Conservation (phyloP, 441 rosid species). For the Dalechampia spathulata region DNA sequence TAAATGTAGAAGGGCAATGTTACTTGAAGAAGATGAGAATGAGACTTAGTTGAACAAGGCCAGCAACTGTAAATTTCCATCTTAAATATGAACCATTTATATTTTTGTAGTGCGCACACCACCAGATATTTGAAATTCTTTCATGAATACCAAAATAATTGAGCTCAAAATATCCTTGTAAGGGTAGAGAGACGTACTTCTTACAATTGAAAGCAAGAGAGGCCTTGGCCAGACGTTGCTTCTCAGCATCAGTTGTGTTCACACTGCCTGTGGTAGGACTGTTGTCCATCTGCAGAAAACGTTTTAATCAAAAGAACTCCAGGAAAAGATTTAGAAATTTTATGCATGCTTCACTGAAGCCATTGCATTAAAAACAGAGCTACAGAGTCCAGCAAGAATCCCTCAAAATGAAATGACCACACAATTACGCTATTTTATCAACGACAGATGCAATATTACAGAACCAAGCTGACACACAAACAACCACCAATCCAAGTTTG, state of each 20-base stretch:
- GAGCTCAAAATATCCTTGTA: background rate
- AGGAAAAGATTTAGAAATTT: slow-evolving; percentile 7
- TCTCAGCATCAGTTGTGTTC: slow-evolving; percentile 68
- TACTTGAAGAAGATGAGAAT: background rate
- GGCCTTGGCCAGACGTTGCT: slow-evolving; percentile 76
- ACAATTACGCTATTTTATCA: background rate
- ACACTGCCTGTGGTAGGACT: slow-evolving; percentile 99
- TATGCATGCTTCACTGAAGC: background rate
- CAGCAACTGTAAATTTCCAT: background rate
- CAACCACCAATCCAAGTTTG: too few species aligned
- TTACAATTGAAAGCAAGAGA: slow-evolving; percentile 94
- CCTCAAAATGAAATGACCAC: background rate
- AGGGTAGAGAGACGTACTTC: slow-evolving; percentile 48
- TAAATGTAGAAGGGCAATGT: background rate
- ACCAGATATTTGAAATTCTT: background rate
- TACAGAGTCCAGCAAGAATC: background rate
- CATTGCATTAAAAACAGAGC: background rate
- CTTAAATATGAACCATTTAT: background rate
- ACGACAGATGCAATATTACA: background rate
- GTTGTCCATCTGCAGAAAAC: slow-evolving; percentile 68
- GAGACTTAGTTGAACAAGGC: background rate
- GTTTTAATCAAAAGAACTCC: too few species aligned
- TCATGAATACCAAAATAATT: background rate
- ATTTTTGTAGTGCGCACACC: too few species aligned
- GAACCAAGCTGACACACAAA: background rate